Percentiles rank a stretch among this genome's conserved stretches.
These are phyloP conservation scores for Thozetella sp. DNA, from an alignment of 495 filamentous ascomycete species.

Conservation along the genomic window DNA sequence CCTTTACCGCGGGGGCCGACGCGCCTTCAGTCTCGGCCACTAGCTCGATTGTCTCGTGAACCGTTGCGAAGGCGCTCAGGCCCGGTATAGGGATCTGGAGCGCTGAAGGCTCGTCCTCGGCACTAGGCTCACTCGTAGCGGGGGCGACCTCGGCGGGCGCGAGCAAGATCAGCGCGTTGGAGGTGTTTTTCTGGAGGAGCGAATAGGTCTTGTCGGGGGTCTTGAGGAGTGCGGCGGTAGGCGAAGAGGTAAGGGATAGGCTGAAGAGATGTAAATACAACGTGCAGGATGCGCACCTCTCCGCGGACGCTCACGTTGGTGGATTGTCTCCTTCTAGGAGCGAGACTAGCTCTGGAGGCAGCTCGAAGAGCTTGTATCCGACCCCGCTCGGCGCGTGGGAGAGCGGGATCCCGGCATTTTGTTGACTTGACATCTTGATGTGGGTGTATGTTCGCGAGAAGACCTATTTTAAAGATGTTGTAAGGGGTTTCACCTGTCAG, in stretches of 20 bases:
- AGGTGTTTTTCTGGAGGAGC: slow-evolving; percentile 88
- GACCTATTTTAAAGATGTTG: background rate
- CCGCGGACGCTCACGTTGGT: slow-evolving; percentile 51
- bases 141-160: slow-evolving; percentile 35
- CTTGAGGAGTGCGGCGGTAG: slow-evolving; percentile 73
- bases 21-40: slow-evolving; percentile 31
- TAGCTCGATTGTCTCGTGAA: slow-evolving; percentile 75
- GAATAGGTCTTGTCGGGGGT: slow-evolving; percentile 71
- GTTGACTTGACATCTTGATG: slow-evolving; percentile 71
- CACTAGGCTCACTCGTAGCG: slow-evolving; percentile 14
- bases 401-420: slow-evolving; percentile 62
- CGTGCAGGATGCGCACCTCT: background rate
- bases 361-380: slow-evolving; percentile 77
- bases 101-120: background rate
- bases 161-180: slow-evolving; percentile 80
- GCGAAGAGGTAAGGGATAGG: slow-evolving; percentile 65
- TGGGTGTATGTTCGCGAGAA: background rate
- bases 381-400: slow-evolving; percentile 60
- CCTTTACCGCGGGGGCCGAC: slow-evolving; percentile 37
- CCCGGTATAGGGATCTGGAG: slow-evolving; percentile 31
- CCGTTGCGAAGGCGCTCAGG: slow-evolving; percentile 67
- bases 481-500: too few species aligned
- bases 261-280: slow-evolving; percentile 34
- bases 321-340: slow-evolving; percentile 62
- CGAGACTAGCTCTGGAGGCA: slow-evolving; percentile 72